Conservation (phyloP, 2,329 filamentous ascomycete genomes). For the Rhinocladiella similis region DNA sequence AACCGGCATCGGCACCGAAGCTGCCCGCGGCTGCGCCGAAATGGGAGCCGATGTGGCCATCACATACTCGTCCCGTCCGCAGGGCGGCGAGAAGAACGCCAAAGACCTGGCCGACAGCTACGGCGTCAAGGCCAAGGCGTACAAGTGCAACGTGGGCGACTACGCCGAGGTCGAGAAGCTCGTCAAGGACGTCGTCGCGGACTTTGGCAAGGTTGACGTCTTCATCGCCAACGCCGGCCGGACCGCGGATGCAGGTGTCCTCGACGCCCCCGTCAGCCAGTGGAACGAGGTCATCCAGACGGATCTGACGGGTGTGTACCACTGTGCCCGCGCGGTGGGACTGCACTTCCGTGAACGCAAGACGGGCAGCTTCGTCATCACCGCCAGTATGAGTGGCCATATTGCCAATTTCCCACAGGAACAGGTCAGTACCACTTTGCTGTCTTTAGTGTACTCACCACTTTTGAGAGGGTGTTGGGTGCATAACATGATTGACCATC, state of each 20-base stretch:
- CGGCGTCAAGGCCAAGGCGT: slow-evolving; percentile 66
- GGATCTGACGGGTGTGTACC: slow-evolving; percentile 81
- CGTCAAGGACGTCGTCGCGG: slow-evolving; percentile 61
- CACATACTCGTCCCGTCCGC: slow-evolving; percentile 64
- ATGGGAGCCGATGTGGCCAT: slow-evolving; percentile 65
- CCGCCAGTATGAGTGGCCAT: slow-evolving; percentile 61
- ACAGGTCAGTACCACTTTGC: slow-evolving; percentile 50
- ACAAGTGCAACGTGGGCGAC: slow-evolving; percentile 63
- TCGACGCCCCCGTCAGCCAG: slow-evolving; percentile 70
- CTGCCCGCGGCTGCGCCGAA: slow-evolving; percentile 64
- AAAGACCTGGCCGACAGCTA: slow-evolving; percentile 60
- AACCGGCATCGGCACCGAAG: slow-evolving; percentile 65
- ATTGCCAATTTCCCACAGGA: slow-evolving; percentile 62
- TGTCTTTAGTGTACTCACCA: too few species aligned
- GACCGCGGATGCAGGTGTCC: slow-evolving; percentile 67
- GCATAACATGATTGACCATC: background rate
- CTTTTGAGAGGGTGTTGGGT: too few species aligned
- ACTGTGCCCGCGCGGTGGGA: slow-evolving; percentile 87
- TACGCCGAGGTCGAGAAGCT: slow-evolving; percentile 58
- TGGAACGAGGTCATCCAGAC: slow-evolving; percentile 77
- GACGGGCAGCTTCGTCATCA: slow-evolving; percentile 66
- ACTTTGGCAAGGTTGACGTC: slow-evolving; percentile 70
- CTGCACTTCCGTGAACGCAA: slow-evolving; percentile 70
- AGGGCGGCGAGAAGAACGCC: slow-evolving; percentile 66
- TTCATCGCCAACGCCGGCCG: slow-evolving; percentile 71